Evolutionary conservation across 2,329 filamentous ascomycete genomes (phyloP), one percentile per base, ranked within the genome.

Genomic region (Arthrocladium fulminans): DNA sequence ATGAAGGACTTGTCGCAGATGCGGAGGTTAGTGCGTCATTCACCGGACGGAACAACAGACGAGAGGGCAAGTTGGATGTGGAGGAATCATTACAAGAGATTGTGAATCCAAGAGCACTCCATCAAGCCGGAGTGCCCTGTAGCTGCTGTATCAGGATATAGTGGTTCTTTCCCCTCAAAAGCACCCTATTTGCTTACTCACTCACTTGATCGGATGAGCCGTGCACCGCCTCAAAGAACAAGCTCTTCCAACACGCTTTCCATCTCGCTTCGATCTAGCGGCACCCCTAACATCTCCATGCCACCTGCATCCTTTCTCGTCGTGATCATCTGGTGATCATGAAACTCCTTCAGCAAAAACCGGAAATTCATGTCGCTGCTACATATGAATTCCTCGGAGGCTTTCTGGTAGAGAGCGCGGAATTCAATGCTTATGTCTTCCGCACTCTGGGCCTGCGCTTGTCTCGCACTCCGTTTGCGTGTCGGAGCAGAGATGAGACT

Each of bases 281-380:
- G 92, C 12, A 95, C 79, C 56, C 86, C 84, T 40, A 98, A 67
- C 45, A 92, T 71, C 63, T 97, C 92, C 2, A 84, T 89, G 2
- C 92, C 92, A 49, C 89, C 72, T 0, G 79, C 77, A 64, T 98
- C 90, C 62, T 90, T 90, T 53, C 82, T 80, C 53, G 86, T 94
- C 48, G 87, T 87, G 54, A 98, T 85, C 81, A 98, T 97, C 62
- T 96, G 88, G 70, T 98, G 92, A 61, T 98, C 92, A 63, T 96
- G 88, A 65, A 98, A 92, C 77, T 98, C 92, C 69, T 97, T 97
- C 54, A 98, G 68, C 62, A 98, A 65, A 22, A 89, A 95, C 52
- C 92, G 77, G 70, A 97, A 97, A 53, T 87, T 88, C 77, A 97
- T 88, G 69, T 97, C 92, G 51, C 86, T 95, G 58, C 86, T 92